phyloP scores from a whole-genome alignment of 2,329 filamentous ascomycete genomes.

The Ilyonectria mors-panacis region DNA sequence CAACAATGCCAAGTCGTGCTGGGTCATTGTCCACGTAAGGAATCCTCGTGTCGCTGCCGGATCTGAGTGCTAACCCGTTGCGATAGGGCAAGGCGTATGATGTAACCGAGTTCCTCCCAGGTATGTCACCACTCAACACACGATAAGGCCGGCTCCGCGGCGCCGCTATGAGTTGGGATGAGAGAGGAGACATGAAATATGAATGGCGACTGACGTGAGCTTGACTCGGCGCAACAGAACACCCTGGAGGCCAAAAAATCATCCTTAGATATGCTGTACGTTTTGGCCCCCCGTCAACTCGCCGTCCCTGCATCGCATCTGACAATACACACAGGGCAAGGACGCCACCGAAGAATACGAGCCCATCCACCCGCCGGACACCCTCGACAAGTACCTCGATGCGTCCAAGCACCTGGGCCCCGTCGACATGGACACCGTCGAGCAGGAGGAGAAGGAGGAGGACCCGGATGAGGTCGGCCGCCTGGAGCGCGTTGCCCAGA shows the following conservation, averaged over 20 bases:
- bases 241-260: slow-evolving; percentile 91
- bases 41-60: background rate
- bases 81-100: slow-evolving; percentile 84
- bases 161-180: background rate
- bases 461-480: slow-evolving; percentile 72
- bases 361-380: slow-evolving; percentile 90
- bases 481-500: slow-evolving; percentile 79
- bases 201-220: background rate
- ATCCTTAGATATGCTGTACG: slow-evolving; percentile 92
- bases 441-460: slow-evolving; percentile 79
- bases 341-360: slow-evolving; percentile 95
- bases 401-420: slow-evolving; percentile 89
- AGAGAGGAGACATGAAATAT: background rate
- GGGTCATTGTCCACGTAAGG: slow-evolving; percentile 87
- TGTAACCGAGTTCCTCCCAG: slow-evolving; percentile 89
- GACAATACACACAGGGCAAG: slow-evolving; percentile 72
- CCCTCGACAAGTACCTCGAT: slow-evolving; percentile 87
- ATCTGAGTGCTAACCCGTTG: slow-evolving; percentile 33
- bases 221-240: slow-evolving; percentile 67
- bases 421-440: slow-evolving; percentile 89
- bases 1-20: slow-evolving; percentile 86
- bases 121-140: slow-evolving; percentile 55
- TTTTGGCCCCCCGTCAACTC: slow-evolving; percentile 5
- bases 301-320: slow-evolving; percentile 8
- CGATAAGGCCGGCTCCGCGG: background rate